phyloP scores from a whole-genome alignment of 1,139 yeast genomes.

The Pichia sp. region DNA sequence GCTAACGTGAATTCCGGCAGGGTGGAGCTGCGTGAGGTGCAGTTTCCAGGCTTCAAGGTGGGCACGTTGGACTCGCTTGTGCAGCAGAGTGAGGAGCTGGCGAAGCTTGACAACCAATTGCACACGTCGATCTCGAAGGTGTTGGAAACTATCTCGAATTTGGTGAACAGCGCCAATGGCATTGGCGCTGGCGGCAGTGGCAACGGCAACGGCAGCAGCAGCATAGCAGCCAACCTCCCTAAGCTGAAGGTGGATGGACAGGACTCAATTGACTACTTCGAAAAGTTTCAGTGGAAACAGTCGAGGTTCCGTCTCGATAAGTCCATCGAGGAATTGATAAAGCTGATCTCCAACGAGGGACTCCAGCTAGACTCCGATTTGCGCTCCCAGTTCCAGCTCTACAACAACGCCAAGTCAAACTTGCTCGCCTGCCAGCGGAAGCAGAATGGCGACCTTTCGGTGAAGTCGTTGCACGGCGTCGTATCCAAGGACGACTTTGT shows the following conservation, averaged over 20 bases:
- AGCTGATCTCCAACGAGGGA: slow-evolving; percentile 70
- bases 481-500: slow-evolving; percentile 85
- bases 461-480: slow-evolving; percentile 83
- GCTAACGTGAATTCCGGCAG: slow-evolving; percentile 44
- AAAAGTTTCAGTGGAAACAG: slow-evolving; percentile 80
- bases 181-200: neutral
- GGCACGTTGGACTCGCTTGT: slow-evolving; percentile 93
- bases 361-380: slow-evolving; percentile 80
- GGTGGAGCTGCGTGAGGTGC: slow-evolving; percentile 41
- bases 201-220: neutral
- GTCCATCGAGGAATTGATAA: slow-evolving; percentile 72
- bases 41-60: slow-evolving; percentile 84
- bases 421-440: slow-evolving; percentile 86
- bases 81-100: slow-evolving; percentile 83
- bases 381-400: slow-evolving; percentile 61
- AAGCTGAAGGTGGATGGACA: slow-evolving; percentile 37
- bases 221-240: slow-evolving; percentile 15
- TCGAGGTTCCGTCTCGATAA: slow-evolving; percentile 83
- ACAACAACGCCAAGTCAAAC: slow-evolving; percentile 78
- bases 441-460: slow-evolving; percentile 88
- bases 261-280: slow-evolving; percentile 59
- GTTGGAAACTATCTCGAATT: slow-evolving; percentile 55
- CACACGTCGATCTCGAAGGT: slow-evolving; percentile 66
- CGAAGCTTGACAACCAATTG: slow-evolving; percentile 74
- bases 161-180: neutral